Evolutionary conservation across 1,139 yeast species (phyloP).

Genomic region (Blastobotrys malaysiensis): DNA sequence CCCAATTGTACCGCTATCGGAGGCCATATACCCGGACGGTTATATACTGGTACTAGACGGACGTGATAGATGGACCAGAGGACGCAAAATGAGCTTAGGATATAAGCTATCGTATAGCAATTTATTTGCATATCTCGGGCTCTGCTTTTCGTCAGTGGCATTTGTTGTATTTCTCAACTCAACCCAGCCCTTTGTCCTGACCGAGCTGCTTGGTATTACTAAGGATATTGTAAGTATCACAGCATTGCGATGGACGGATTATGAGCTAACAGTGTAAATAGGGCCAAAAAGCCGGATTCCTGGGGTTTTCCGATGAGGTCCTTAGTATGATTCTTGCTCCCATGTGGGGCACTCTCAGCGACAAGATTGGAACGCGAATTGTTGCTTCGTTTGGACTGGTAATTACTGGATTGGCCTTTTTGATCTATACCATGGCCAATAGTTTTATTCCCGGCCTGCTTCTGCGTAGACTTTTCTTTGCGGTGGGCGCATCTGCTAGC

Average conservation of each 20-base stretch:
- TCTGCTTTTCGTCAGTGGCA: constrained; percentile 50
- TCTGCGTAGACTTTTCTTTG: constrained; percentile 50
- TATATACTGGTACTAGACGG: too few relatives aligned
- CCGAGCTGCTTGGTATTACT: constrained; percentile 48
- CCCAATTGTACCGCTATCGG: not conserved
- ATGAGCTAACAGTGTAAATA: constrained; percentile 6
- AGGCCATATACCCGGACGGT: not conserved
- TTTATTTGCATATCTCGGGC: constrained; percentile 24
- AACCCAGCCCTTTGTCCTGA: constrained; percentile 62
- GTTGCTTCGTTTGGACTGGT: constrained; percentile 45
- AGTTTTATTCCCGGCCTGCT: constrained; percentile 47
- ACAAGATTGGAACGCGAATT: constrained; percentile 55
- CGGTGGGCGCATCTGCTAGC: constrained; percentile 52
- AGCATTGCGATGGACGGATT: not conserved
- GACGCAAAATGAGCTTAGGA: not conserved
- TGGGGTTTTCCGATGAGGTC: constrained; percentile 62
- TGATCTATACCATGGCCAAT: constrained; percentile 45
- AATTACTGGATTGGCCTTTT: constrained; percentile 43
- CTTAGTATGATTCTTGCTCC: constrained; percentile 54
- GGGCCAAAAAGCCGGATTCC: constrained; percentile 54
- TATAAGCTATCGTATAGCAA: not conserved
- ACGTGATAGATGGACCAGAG: not conserved
- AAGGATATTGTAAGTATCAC: constrained; percentile 33
- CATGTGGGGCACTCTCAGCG: constrained; percentile 58
- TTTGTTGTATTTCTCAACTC: constrained; percentile 62